Percentiles rank a stretch among this genome's conserved stretches.
Conservation (phyloP, 768 basidiomycete species). For the Cubamyces lactineus region DNA sequence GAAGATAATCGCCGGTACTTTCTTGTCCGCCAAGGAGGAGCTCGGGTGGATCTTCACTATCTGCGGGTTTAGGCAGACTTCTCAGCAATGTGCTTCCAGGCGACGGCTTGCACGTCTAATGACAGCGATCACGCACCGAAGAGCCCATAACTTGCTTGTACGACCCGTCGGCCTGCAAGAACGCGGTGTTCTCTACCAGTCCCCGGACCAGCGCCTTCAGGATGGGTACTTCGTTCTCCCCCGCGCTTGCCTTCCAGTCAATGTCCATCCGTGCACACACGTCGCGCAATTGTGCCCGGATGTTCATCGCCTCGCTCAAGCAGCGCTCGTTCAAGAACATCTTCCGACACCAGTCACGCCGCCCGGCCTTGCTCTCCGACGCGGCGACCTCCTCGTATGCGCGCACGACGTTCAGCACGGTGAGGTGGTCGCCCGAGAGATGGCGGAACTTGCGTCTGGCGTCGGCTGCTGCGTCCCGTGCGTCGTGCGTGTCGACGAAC, state of each 20-base stretch:
- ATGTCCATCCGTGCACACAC: constrained; percentile 64
- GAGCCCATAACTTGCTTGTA: constrained; percentile 85
- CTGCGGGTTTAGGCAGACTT: constrained; percentile 33
- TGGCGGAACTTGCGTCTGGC: constrained; percentile 81
- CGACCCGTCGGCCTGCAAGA: constrained; percentile 81
- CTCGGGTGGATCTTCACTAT: constrained; percentile 90
- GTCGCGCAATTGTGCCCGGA: constrained; percentile 75
- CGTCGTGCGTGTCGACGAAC: constrained; percentile 76
- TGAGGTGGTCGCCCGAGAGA: constrained; percentile 88
- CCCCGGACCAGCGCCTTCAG: constrained; percentile 76
- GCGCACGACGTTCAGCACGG: constrained; percentile 81
- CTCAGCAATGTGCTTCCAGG: too few species aligned
- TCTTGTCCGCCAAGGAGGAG: constrained; percentile 80
- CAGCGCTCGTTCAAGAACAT: constrained; percentile 85
- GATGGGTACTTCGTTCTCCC: constrained; percentile 65
- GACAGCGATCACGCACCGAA: constrained; percentile 45
- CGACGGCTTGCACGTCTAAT: background rate
- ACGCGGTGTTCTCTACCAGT: constrained; percentile 79
- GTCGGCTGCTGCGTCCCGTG: constrained; percentile 71
- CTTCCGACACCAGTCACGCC: constrained; percentile 80
- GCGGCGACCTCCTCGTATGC: constrained; percentile 74
- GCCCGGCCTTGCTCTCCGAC: constrained; percentile 48
- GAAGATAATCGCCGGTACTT: constrained; percentile 85
- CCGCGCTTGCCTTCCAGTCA: constrained; percentile 60
- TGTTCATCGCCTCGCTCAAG: constrained; percentile 75